These are phyloP conservation scores for Russula sp. DNA, from an alignment of 768 basidiomycete species.

Conservation along the genomic window DNA sequence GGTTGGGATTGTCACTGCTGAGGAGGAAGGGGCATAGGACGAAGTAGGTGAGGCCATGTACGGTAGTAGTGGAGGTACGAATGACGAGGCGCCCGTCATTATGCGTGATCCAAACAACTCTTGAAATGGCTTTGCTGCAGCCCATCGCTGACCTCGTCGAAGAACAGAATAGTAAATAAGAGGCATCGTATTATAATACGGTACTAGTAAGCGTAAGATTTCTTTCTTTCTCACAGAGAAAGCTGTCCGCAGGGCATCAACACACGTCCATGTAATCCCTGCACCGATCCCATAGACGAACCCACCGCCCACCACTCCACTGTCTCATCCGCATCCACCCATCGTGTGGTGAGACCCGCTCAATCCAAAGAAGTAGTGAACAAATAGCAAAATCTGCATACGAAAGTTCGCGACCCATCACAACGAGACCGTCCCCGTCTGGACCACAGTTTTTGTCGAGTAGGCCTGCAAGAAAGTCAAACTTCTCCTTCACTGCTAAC, in stretches of 20 bases:
- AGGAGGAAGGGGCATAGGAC: constrained; percentile 65
- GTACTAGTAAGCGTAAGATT: no score
- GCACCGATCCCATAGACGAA: constrained; percentile 53
- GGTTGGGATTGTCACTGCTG: constrained; percentile 71
- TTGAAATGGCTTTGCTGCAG: no score
- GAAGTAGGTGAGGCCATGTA: constrained; percentile 32
- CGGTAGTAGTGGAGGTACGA: constrained; percentile 2
- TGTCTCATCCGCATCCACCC: constrained; percentile 61
- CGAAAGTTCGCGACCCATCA: constrained; percentile 56
- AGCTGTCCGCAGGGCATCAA: constrained; percentile 24
- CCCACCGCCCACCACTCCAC: constrained; percentile 69
- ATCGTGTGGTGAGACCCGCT: constrained; percentile 63
- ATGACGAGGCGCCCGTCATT: constrained; percentile 7
- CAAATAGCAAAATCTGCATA: constrained; percentile 73
- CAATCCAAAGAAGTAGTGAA: constrained; percentile 66
- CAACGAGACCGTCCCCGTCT: constrained; percentile 60
- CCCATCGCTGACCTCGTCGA: no score
- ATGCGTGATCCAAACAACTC: no score
- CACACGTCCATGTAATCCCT: constrained; percentile 60
- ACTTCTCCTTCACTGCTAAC: constrained; percentile 56
- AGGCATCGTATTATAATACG: no score
- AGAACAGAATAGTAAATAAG: no score
- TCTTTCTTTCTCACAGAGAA: background rate
- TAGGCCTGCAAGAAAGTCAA: constrained; percentile 53
- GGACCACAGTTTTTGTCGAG: constrained; percentile 56